Conservation (phyloP, 2,329 filamentous ascomycete genomes). For the Verticillium isaacii region DNA sequence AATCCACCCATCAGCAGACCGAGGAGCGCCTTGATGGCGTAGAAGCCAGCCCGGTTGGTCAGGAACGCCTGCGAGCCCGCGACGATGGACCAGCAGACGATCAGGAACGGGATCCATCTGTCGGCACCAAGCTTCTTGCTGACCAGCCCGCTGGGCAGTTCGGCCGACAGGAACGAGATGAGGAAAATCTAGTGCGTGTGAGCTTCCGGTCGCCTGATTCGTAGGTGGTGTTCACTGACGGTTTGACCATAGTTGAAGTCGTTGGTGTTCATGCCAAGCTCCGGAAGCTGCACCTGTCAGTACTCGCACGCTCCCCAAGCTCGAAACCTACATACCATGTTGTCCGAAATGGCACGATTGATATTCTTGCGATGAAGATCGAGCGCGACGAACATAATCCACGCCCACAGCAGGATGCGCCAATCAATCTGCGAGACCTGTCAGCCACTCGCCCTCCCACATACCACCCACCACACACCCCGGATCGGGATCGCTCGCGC, state of each 20-base stretch:
- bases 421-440: conserved; percentile 37
- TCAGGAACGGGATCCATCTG: conserved; percentile 36
- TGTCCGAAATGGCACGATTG: conserved; percentile 35
- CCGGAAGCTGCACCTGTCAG: conserved; percentile 20
- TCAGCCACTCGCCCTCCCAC: neutral
- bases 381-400: conserved; percentile 43
- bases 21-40: conserved; percentile 34
- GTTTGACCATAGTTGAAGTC: conserved; percentile 40
- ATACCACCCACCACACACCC: neutral
- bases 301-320: conserved; percentile 14
- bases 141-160: conserved; percentile 43
- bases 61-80: conserved; percentile 32
- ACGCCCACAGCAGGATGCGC: conserved; percentile 29
- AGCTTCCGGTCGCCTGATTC: neutral
- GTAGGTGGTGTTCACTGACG: conserved; percentile 13
- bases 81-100: conserved; percentile 35
- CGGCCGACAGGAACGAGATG: conserved; percentile 39
- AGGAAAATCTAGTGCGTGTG: conserved; percentile 30
- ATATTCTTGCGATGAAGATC: conserved; percentile 43
- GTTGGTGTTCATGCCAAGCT: conserved; percentile 37
- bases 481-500: neutral
- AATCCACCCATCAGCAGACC: conserved; percentile 46
- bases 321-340: conserved; percentile 21
- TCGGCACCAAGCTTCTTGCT: conserved; percentile 47
- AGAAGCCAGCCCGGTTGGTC: conserved; percentile 29